phyloP scores from a whole-genome alignment of 306 rosid genomes.

The Astragalus glycyphyllos region DNA sequence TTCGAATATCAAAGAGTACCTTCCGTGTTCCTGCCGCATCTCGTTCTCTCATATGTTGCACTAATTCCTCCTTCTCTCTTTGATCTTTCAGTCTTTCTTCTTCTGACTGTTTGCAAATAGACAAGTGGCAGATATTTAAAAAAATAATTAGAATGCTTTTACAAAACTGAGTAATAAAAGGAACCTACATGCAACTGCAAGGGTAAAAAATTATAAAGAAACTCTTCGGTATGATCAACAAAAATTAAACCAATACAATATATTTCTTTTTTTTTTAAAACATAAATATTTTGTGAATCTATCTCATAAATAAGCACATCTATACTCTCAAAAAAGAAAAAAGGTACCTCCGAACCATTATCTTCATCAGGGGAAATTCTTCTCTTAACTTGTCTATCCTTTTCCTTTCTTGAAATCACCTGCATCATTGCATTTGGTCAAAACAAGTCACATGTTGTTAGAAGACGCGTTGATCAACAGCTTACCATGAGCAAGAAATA shows the following conservation, averaged over 20 bases:
- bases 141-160: conserved; percentile 9
- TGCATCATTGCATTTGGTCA: conserved; percentile 55
- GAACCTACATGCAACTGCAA: not conserved
- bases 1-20: conserved; percentile 51
- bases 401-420: conserved; percentile 62
- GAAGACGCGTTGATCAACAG: conserved; percentile 38
- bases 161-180: conserved; percentile 33
- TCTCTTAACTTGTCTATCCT: conserved; percentile 65
- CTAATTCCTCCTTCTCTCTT: conserved; percentile 88
- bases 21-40: conserved; percentile 82
- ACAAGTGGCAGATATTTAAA: conserved; percentile 19
- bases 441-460: conserved; percentile 43
- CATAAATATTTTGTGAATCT: conserved; percentile 21
- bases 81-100: conserved; percentile 93
- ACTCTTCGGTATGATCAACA: conserved; percentile 10
- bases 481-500: conserved; percentile 44
- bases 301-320: conserved; percentile 15
- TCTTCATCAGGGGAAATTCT: conserved; percentile 62
- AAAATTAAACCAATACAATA: conserved; percentile 5
- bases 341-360: conserved; percentile 76
- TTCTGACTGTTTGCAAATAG: conserved; percentile 66
- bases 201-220: not conserved
- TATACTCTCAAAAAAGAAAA: not conserved
- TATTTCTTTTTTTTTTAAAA: not conserved
- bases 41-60: conserved; percentile 74